These are phyloP conservation scores for Chlamydomonas incerta DNA, from an alignment of 139 green algal genomes.

Conservation along the genomic window DNA sequence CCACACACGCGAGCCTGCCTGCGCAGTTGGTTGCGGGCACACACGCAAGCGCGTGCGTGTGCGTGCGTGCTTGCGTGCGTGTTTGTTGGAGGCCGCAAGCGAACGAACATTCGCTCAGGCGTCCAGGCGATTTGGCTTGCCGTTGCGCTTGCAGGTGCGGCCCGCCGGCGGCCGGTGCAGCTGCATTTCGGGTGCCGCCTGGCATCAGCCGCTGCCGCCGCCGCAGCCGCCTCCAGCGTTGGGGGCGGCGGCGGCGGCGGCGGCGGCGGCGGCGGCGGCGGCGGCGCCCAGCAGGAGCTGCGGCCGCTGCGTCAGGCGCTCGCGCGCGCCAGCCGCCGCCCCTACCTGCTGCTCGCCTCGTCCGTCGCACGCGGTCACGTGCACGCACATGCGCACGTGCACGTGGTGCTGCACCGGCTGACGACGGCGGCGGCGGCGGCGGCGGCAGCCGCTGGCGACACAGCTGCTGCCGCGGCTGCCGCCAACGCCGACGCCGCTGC, in stretches of 20 bases:
- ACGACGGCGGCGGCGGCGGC: no score
- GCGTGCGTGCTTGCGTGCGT: no score
- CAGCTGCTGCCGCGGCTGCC: not conserved
- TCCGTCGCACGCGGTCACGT: not conserved
- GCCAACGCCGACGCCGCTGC: not conserved
- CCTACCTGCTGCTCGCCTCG: slow-evolving; percentile 1
- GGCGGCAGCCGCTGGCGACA: no score
- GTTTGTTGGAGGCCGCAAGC: no score
- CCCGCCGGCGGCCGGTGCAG: not conserved
- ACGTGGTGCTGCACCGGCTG: slow-evolving; percentile 37
- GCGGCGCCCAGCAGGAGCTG: no score
- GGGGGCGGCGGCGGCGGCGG: not conserved
- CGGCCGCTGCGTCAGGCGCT: not conserved
- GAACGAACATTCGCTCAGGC: no score
- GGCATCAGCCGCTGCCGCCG: not conserved
- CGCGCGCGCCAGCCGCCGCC: not conserved
- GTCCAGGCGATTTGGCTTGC: no score
- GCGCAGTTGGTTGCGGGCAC: not conserved
- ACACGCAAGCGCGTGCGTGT: not conserved
- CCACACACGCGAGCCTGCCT: not conserved
- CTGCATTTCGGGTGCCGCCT: slow-evolving; percentile 23
- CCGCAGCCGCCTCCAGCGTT: not conserved
- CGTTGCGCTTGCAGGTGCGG: not conserved
- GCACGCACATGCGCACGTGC: not conserved
- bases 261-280: not conserved